phyloP scores from a whole-genome alignment of 1,284 basidiomycete genomes.

The Cutaneotrichosporon mucoides region DNA sequence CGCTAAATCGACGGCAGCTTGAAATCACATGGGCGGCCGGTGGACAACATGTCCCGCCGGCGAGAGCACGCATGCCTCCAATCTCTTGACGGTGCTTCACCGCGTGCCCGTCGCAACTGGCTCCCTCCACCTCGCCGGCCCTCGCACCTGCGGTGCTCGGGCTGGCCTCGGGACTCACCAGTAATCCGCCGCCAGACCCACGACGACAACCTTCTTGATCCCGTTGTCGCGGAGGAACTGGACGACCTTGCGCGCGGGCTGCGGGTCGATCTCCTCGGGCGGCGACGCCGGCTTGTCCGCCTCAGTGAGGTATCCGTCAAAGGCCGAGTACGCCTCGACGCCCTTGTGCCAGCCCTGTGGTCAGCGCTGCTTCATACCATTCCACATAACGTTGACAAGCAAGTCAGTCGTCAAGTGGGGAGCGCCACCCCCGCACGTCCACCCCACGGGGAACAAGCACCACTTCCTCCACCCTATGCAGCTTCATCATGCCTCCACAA shows the following conservation, averaged over 20 bases:
- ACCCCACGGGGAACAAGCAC: too few species aligned
- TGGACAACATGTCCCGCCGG: too few species aligned
- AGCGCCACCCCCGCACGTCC: too few species aligned
- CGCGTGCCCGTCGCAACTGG: background rate
- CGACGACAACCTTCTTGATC: conserved; percentile 55
- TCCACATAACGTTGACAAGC: too few species aligned
- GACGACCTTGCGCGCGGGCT: conserved; percentile 42
- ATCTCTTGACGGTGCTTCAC: too few species aligned
- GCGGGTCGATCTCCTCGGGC: conserved; percentile 16
- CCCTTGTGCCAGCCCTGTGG: conserved; percentile 46
- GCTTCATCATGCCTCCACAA: too few species aligned
- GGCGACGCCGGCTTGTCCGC: conserved; percentile 18
- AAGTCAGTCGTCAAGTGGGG: too few species aligned
- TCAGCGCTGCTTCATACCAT: background rate
- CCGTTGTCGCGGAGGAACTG: conserved; percentile 43
- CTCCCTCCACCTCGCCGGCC: background rate
- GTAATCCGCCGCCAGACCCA: conserved; percentile 62
- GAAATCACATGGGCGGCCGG: too few species aligned
- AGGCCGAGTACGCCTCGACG: conserved; percentile 59
- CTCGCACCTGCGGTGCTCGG: too few species aligned
- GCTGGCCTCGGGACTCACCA: conserved; percentile 43
- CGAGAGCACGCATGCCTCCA: too few species aligned
- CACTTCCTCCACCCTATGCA: too few species aligned
- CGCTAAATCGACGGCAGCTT: too few species aligned
- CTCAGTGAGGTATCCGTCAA: conserved; percentile 43